phyloP scores from a whole-genome alignment of 225 moss, liverwort and hornwort genomes.

The Physcomitrium patens region DNA sequence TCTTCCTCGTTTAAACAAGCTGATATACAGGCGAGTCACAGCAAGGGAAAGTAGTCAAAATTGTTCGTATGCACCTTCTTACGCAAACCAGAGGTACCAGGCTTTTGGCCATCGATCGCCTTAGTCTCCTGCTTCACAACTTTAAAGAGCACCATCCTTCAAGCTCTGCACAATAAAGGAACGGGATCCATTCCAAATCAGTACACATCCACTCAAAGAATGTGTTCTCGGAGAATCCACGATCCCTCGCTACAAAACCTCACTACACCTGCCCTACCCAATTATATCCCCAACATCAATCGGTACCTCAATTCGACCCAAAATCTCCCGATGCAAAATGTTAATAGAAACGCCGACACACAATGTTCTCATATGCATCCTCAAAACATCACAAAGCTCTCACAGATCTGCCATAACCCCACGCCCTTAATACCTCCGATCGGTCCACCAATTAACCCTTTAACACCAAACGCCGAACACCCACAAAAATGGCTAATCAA shows the following conservation, averaged over 20 bases:
- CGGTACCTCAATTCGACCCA: background rate
- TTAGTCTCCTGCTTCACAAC: conserved; percentile 77
- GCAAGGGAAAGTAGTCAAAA: background rate
- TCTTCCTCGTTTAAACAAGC: background rate
- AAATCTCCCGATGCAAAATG: background rate
- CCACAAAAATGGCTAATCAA: background rate
- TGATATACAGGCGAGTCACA: background rate
- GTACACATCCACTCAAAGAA: background rate
- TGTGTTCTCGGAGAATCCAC: background rate
- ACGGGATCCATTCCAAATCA: conserved; percentile 14
- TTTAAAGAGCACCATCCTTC: conserved; percentile 76
- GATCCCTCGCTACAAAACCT: background rate
- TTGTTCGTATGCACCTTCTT: conserved; percentile 69
- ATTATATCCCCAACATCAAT: background rate
- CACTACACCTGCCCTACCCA: background rate
- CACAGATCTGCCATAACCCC: background rate
- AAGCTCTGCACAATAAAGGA: conserved; percentile 28
- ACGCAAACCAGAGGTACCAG: conserved; percentile 91
- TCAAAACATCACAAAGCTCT: background rate
- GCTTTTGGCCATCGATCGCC: conserved; percentile 97
- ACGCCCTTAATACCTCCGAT: background rate
- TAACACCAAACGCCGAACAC: too few species aligned
- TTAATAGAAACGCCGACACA: background rate
- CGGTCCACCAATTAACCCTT: background rate
- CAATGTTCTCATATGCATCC: background rate